Evolutionary conservation across 2,329 filamentous ascomycete genomes (phyloP).

Genomic region (Scedosporium dehoogii): DNA sequence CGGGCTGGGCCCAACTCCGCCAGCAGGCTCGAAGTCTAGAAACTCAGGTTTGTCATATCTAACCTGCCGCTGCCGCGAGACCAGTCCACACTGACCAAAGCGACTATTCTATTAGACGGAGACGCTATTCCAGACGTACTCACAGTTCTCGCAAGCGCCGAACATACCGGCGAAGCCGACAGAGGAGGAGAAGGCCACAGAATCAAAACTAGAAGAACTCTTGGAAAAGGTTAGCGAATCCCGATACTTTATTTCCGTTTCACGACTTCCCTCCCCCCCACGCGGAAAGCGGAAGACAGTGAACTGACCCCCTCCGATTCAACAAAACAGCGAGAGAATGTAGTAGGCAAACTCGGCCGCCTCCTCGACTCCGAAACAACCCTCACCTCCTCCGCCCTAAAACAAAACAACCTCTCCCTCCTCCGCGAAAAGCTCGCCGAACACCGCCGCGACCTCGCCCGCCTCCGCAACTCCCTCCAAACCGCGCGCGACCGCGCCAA

Average conservation of each 20-base stretch:
- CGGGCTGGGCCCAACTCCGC: conserved; percentile 86
- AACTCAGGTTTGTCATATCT: too few relatives aligned
- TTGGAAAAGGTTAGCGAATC: conserved; percentile 57
- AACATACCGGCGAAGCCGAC: conserved; percentile 75
- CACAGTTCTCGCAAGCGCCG: conserved; percentile 74
- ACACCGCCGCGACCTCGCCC: conserved; percentile 72
- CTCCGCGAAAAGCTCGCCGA: conserved; percentile 84
- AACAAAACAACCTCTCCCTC: conserved; percentile 88
- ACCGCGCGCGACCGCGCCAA: conserved; percentile 81
- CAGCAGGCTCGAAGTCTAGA: conserved; percentile 86
- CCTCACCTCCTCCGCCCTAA: conserved; percentile 82
- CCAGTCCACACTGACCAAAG: background rate
- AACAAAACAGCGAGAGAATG: conserved; percentile 61
- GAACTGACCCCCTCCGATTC: background rate
- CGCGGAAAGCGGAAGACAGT: background rate
- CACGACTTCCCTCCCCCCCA: conserved; percentile 6
- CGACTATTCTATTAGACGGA: conserved; percentile 55
- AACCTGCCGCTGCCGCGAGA: background rate
- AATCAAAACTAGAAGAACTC: conserved; percentile 73
- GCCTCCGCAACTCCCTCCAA: conserved; percentile 62
- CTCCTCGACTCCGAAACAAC: conserved; percentile 88
- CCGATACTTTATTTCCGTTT: conserved; percentile 7
- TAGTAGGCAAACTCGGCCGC: conserved; percentile 73
- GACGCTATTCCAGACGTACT: conserved; percentile 72
- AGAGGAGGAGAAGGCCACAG: conserved; percentile 71